Conservation (phyloP, 2,329 filamentous ascomycete genomes). For the Orbilia brochopaga region DNA sequence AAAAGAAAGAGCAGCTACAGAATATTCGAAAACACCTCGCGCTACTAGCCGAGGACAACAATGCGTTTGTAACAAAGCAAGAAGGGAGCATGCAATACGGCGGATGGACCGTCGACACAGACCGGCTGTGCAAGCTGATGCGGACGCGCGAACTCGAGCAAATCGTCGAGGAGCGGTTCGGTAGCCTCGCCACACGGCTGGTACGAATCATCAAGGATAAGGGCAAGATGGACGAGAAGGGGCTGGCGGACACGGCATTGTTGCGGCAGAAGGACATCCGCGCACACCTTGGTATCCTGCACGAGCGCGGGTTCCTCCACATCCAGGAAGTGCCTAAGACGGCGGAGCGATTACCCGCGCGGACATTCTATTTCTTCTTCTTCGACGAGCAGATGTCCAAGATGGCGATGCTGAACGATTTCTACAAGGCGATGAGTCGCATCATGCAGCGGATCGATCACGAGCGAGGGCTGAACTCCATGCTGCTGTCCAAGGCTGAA, state of each 20-base stretch:
- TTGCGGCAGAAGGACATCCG: constrained; percentile 86
- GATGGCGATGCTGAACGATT: constrained; percentile 70
- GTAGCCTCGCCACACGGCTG: constrained; percentile 78
- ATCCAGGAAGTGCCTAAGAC: constrained; percentile 94
- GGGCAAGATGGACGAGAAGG: constrained; percentile 92
- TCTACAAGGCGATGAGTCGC: constrained; percentile 88
- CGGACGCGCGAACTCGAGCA: constrained; percentile 80
- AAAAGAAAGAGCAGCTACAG: constrained; percentile 44
- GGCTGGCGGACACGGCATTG: constrained; percentile 77
- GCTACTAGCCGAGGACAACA: constrained; percentile 69
- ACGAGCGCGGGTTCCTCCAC: constrained; percentile 83
- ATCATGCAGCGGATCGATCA: constrained; percentile 79
- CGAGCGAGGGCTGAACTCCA: constrained; percentile 73
- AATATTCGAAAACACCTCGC: constrained; percentile 41
- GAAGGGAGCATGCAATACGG: constrained; percentile 68
- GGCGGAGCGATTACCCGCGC: constrained; percentile 76
- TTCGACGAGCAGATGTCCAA: constrained; percentile 46
- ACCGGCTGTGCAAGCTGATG: constrained; percentile 69
- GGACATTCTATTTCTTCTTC: constrained; percentile 70
- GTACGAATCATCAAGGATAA: constrained; percentile 82
- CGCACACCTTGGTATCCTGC: constrained; percentile 81
- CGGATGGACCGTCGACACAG: constrained; percentile 86
- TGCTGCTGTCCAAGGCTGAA: constrained; percentile 79
- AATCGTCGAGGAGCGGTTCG: constrained; percentile 78
- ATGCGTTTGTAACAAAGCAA: constrained; percentile 71